These are phyloP conservation scores for Amauroascus verrucosus DNA, from an alignment of 2,329 filamentous ascomycete genomes.

Conservation along the genomic window DNA sequence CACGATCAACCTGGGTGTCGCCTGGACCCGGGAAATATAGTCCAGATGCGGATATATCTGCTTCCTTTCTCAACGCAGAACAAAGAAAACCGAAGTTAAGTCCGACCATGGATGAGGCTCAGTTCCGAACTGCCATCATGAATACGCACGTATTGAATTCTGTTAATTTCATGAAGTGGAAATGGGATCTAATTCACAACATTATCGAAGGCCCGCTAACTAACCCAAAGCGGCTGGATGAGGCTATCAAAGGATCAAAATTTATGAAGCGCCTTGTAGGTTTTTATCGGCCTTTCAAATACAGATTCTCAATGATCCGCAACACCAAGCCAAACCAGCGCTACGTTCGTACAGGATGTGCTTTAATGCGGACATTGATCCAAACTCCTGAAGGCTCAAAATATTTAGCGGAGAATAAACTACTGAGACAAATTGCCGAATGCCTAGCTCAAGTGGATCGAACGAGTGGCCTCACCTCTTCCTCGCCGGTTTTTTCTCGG, in stretches of 20 bases:
- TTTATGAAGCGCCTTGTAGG: constrained; percentile 91
- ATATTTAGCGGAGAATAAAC: constrained; percentile 83
- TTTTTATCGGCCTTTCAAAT: constrained; percentile 95
- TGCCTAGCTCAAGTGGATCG: constrained; percentile 92
- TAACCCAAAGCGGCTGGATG: constrained; percentile 82
- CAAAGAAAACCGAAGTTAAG: constrained; percentile 45
- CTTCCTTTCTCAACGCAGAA: constrained; percentile 31
- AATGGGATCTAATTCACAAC: constrained; percentile 85
- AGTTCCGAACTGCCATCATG: constrained; percentile 51
- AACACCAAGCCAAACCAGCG: constrained; percentile 91
- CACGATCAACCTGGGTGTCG: constrained; percentile 55
- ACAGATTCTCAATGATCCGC: constrained; percentile 78
- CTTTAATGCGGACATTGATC: constrained; percentile 73
- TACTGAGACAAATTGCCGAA: constrained; percentile 86
- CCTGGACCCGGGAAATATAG: constrained; percentile 33
- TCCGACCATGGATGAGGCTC: constrained; percentile 53
- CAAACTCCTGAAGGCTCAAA: constrained; percentile 75
- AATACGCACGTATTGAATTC: constrained; percentile 78
- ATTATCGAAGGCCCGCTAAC: constrained; percentile 88
- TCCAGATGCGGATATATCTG: constrained; percentile 38
- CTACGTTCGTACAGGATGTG: constrained; percentile 82
- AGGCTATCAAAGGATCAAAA: constrained; percentile 88
- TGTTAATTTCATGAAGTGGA: constrained; percentile 90
- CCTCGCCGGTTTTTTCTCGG: constrained; percentile 77
- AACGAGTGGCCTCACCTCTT: constrained; percentile 56